Conservation (phyloP, 495 filamentous ascomycete species). For the Hypoxylon trugodes region DNA sequence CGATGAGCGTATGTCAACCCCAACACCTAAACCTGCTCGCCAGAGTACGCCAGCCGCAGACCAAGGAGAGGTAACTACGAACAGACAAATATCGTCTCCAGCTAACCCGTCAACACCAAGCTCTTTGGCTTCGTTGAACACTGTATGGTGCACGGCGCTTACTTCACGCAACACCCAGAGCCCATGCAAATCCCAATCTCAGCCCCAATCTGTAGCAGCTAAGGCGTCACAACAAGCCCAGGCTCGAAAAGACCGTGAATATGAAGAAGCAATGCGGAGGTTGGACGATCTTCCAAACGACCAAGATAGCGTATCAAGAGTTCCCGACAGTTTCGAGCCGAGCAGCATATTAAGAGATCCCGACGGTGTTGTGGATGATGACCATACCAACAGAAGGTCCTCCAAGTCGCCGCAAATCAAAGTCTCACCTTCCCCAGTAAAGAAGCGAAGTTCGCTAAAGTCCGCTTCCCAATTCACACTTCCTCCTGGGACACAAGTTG, state of each 20-base stretch:
- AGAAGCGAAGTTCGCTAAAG: slow-evolving; percentile 8
- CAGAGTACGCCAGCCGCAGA: slow-evolving; percentile 13
- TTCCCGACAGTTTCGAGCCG: slow-evolving; percentile 18
- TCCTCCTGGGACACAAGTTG: slow-evolving; percentile 51
- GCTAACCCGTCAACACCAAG: slow-evolving; percentile 28
- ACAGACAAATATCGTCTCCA: background rate
- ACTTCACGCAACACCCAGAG: slow-evolving; percentile 41
- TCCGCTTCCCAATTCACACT: slow-evolving; percentile 38
- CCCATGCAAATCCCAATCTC: slow-evolving; percentile 10
- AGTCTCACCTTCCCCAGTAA: slow-evolving; percentile 27
- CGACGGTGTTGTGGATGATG: background rate
- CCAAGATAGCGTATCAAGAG: slow-evolving; percentile 18
- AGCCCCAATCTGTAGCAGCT: slow-evolving; percentile 7
- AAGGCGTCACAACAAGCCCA: slow-evolving; percentile 34
- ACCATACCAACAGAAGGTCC: background rate
- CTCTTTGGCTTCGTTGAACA: slow-evolving; percentile 50
- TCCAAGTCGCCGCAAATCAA: slow-evolving; percentile 16
- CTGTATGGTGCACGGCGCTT: slow-evolving; percentile 45
- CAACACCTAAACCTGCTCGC: slow-evolving; percentile 16
- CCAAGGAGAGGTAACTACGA: background rate
- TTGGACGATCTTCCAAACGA: slow-evolving; percentile 43
- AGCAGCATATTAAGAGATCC: slow-evolving; percentile 1
- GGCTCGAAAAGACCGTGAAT: slow-evolving; percentile 40
- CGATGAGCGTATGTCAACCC: slow-evolving; percentile 17
- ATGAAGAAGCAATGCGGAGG: slow-evolving; percentile 47